Conservation (phyloP, 2,329 filamentous ascomycete genomes). For the Aspergillus hiratsukae region DNA sequence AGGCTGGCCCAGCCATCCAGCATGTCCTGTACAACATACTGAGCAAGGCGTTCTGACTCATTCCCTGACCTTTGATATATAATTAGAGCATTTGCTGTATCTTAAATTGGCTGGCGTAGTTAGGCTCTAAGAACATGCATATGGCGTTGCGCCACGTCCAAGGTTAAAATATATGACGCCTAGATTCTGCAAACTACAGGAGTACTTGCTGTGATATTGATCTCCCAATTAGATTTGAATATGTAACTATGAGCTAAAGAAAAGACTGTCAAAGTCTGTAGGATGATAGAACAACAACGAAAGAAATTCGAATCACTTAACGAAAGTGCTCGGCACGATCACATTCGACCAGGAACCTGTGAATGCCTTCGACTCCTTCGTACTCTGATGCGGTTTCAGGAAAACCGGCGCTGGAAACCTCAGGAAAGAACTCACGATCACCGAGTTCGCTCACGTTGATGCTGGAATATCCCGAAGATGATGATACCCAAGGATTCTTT, state of each 20-base stretch:
- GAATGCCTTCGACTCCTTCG: slow-evolving; percentile 62
- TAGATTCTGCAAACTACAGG: slow-evolving; percentile 1
- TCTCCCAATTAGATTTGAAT: neutral
- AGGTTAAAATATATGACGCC: too few species aligned
- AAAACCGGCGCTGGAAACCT: slow-evolving; percentile 34
- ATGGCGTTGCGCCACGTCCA: neutral
- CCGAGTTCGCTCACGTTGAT: slow-evolving; percentile 51
- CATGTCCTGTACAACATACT: slow-evolving; percentile 48
- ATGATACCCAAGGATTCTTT: slow-evolving; percentile 51
- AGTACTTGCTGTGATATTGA: neutral
- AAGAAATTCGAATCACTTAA: slow-evolving; percentile 4
- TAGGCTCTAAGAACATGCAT: neutral
- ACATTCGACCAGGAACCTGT: slow-evolving; percentile 61
- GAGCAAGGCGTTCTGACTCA: slow-evolving; percentile 41
- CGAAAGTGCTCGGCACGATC: slow-evolving; percentile 43
- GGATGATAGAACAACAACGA: slow-evolving; percentile 2
- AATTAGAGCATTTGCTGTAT: slow-evolving; percentile 41
- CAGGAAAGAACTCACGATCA: slow-evolving; percentile 36
- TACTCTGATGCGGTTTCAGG: slow-evolving; percentile 47
- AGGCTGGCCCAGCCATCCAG: slow-evolving; percentile 61
- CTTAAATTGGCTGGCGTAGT: neutral
- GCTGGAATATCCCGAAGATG: slow-evolving; percentile 54
- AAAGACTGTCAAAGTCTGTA: slow-evolving; percentile 16
- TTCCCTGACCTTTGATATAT: slow-evolving; percentile 41
- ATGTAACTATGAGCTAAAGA: neutral